Base-by-base conservation (phyloP, 139 green algal species). In the Eudorina sp. region DNA sequence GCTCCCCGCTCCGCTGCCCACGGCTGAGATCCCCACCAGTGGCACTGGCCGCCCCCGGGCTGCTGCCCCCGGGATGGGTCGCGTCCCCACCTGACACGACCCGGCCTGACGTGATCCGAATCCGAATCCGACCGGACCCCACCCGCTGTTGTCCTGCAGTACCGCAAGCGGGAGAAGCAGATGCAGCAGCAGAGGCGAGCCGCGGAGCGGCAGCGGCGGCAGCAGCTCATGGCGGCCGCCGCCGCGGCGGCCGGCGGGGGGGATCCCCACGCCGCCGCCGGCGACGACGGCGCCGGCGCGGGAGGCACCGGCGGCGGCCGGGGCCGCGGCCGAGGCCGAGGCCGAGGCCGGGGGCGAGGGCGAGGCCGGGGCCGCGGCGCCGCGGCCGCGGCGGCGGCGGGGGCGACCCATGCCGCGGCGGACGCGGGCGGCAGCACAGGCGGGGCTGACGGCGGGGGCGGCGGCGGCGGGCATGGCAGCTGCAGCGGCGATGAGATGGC, bases 161-260 rank as follows among this genome's bases (percentile, higher is more conserved):
- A 53, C 64, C 77, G 84, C 38, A 90, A 90, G 77, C 46, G 70
- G 21, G 90, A 93, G 81, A 88, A 88, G 66, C 82, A 80, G 51
- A 45, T 62, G 41, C 87, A 81, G 27, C 78, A 77, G 13, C 38
- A 73, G 53, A 83, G 90, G 7, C 53, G 83, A 13, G 86, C 78
- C 31, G 89, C 84, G 41, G 83, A 90, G 86, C 60, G 80, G 8
- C 66, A 77, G 36, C 70, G 64, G n/a, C 64, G 74, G 27, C 80
- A 83, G 41, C 76, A 83, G 48, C 70, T 77, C 45, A 84, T 84
- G 46, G 85, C 68, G 25, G 85, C 76, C 3, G 58, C 58, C 1
- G 76, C 76, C 11, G 78, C 80, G 46, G 86, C 77, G 38, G 86
- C 66, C 8, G 55, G 60, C 64, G 36, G 86, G 18, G 31, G 43